These are phyloP conservation scores for Keithomyces neogunnii DNA, from an alignment of 2,329 filamentous ascomycete genomes.

Conservation along the genomic window DNA sequence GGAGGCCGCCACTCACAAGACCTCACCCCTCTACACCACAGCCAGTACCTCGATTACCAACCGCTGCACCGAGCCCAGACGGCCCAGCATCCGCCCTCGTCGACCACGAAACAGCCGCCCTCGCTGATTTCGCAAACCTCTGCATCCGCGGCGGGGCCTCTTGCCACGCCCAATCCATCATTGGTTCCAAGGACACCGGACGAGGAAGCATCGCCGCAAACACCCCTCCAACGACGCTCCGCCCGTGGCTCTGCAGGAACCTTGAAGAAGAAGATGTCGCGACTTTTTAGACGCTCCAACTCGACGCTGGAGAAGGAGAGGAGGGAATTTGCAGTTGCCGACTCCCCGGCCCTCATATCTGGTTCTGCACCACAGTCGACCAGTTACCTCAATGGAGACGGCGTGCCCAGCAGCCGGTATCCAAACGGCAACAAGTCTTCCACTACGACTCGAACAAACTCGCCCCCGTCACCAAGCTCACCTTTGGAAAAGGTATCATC, in stretches of 20 bases:
- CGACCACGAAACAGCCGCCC: constrained; percentile 7
- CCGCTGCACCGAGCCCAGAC: constrained; percentile 15
- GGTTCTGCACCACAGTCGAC: constrained; percentile 12
- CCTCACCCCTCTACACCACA: constrained; percentile 35
- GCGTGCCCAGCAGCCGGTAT: constrained; percentile 29
- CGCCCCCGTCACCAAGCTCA: constrained; percentile 41
- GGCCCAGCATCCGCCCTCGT: constrained; percentile 8
- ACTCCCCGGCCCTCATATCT: constrained; percentile 9
- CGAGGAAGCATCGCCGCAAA: constrained; percentile 15
- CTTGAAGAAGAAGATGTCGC: too few relatives aligned
- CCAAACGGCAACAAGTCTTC: constrained; percentile 34
- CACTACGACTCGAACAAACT: constrained; percentile 37
- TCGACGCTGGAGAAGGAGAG: constrained; percentile 20
- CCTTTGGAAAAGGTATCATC: constrained; percentile 32
- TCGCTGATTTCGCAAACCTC: constrained; percentile 7
- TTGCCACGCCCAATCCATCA: not conserved
- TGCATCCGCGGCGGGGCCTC: not conserved
- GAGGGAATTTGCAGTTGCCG: constrained; percentile 13
- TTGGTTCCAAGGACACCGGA: constrained; percentile 16
- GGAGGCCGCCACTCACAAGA: constrained; percentile 47
- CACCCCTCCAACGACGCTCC: constrained; percentile 29
- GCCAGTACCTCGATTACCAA: constrained; percentile 26
- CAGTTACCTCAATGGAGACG: constrained; percentile 3
- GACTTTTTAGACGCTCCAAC: constrained; percentile 33
- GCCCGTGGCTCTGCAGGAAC: constrained; percentile 34